Base-by-base conservation (phyloP, 2,329 filamentous ascomycete species). In the Trichoderma polysporum region DNA sequence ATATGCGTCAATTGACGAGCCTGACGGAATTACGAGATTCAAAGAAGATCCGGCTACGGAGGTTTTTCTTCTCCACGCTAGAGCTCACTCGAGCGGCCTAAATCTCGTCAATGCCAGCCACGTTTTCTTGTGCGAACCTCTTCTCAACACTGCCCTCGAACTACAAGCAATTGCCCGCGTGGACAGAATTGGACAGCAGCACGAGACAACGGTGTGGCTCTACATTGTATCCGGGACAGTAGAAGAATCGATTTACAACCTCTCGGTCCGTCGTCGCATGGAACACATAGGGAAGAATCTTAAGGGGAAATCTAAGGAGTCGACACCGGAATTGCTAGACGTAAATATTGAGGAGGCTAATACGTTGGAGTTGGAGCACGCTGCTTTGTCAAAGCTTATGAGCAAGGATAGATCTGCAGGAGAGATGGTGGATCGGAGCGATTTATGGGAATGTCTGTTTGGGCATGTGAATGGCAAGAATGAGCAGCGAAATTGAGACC, bases 131-230 rank as follows among this genome's bases (percentile, higher is more conserved):
- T 97, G 93, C 76, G 95, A 99, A 75, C 95, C 95, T 2, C 82
- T 98, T 3, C 88, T 98, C 72, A 97, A 98, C 75, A 94, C 94
- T 0, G 93, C 94, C 0, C 88, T 99, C 17, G 95, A 98, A 78
- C 84, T 98, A 10, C 95, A 99, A 77, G 94, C 94, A 15, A 97
- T 98, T 74, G 94, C 94, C 0, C 90, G 95, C 66, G 94, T 99
- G 1, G 93, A 99, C 76, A 88, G 95, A 39, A 99, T 99, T 70
- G 95, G 95, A 0, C 95, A 98, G 78, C 85, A 90, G 70, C 88
- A 91, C 60, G 86, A 91, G 70, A 99, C 95, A 0, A 97, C 92
- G 0, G 93, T 98, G 1, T 98, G 94, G 91, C 90, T 97, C 77
- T 98, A 98, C 76, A 85, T 98, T 2, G 87, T 97, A n/a, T 88